Evolutionary conservation across 495 filamentous ascomycete genomes (phyloP).

Genomic region (Aspergillus saccharolyticus): DNA sequence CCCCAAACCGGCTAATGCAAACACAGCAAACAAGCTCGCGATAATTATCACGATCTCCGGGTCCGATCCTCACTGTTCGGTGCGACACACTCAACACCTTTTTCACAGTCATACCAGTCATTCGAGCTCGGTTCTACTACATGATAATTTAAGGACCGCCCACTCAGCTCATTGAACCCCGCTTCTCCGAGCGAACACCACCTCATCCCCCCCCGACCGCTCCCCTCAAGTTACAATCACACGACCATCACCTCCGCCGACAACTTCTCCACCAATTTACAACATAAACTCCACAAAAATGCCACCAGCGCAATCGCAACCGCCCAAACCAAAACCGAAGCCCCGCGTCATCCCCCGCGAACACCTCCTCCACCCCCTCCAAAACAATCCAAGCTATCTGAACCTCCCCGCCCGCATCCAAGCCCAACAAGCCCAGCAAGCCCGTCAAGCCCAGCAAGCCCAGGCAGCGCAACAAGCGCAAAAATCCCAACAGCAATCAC

Average conservation of each 20-base stretch:
- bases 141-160: not conserved
- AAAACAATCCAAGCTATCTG: conserved; percentile 22
- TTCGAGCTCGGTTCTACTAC: too few species aligned
- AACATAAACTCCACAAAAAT: conserved; percentile 1
- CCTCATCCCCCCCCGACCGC: not conserved
- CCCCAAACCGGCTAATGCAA: conserved; percentile 9
- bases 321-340: conserved; percentile 6
- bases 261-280: not conserved
- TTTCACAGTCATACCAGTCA: too few species aligned
- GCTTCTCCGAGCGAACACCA: not conserved
- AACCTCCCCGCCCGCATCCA: too few species aligned
- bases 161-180: too few species aligned
- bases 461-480: not conserved
- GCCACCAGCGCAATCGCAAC: not conserved
- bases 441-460: too few species aligned
- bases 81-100: not conserved
- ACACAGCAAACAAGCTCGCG: conserved; percentile 15
- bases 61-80: not conserved
- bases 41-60: conserved; percentile 1
- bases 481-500: not conserved
- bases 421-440: not conserved
- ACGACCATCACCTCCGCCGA: not conserved
- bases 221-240: not conserved
- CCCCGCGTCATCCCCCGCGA: conserved; percentile 18
- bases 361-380: too few species aligned